Conservation (phyloP, 768 basidiomycete genomes). For the Auricularia auricula-judae region DNA sequence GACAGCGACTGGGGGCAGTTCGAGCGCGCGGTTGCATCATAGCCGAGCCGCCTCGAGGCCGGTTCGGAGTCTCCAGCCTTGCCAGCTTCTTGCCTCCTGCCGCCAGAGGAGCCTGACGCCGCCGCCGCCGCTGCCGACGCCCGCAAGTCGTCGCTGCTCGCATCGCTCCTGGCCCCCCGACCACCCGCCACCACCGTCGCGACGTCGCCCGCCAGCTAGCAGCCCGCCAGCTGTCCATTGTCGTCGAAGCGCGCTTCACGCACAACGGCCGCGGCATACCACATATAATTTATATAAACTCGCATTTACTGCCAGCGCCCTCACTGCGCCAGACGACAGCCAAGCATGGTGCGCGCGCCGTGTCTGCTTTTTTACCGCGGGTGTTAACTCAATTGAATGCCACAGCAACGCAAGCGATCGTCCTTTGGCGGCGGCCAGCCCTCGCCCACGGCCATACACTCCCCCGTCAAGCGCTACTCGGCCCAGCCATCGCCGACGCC, state of each 20-base stretch:
- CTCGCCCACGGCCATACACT: constrained; percentile 2
- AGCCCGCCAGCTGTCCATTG: too few species aligned
- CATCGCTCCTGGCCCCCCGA: too few species aligned
- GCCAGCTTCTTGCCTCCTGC: background rate
- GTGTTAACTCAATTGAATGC: background rate
- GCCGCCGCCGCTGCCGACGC: background rate
- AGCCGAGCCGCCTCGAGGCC: background rate
- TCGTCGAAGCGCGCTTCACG: too few species aligned
- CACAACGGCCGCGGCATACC: too few species aligned
- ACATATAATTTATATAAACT: too few species aligned
- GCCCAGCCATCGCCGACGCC: constrained; percentile 8
- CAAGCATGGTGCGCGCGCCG: background rate
- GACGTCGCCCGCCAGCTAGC: too few species aligned
- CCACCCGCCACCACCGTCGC: too few species aligned
- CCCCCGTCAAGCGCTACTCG: constrained; percentile 2
- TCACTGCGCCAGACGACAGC: background rate
- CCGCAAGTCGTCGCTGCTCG: too few species aligned
- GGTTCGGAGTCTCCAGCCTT: background rate
- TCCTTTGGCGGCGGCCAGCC: background rate
- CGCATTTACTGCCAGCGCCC: too few species aligned
- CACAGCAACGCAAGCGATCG: background rate
- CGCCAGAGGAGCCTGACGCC: background rate
- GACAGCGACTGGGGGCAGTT: background rate
- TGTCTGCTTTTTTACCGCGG: background rate
- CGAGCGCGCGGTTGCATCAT: background rate